These are phyloP conservation scores for Xylaria nigripes DNA, from an alignment of 495 filamentous ascomycete species.

Conservation along the genomic window DNA sequence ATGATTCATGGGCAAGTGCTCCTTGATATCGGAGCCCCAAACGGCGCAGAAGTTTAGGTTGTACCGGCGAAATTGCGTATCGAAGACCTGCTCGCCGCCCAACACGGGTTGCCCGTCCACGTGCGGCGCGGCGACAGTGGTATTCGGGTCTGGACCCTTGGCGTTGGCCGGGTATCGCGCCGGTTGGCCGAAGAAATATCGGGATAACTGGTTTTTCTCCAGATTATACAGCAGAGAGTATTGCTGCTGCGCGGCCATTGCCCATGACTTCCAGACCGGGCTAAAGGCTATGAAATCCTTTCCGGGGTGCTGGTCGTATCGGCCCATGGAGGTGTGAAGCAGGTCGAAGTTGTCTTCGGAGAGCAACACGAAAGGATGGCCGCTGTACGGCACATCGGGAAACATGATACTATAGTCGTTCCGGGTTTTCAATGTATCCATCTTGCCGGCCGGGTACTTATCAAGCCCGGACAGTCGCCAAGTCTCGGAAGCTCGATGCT, in stretches of 20 bases:
- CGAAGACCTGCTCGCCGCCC: constrained; percentile 36
- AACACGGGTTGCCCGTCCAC: neutral
- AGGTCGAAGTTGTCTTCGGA: constrained; percentile 31
- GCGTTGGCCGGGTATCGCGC: constrained; percentile 13
- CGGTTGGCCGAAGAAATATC: constrained; percentile 41
- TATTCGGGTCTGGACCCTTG: constrained; percentile 14
- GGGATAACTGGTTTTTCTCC: constrained; percentile 36
- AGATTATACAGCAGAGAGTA: constrained; percentile 49
- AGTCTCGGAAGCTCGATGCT: constrained; percentile 15
- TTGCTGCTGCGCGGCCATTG: constrained; percentile 46
- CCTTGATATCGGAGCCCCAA: constrained; percentile 36
- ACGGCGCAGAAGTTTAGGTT: constrained; percentile 44
- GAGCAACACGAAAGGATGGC: constrained; percentile 40
- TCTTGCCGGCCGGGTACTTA: constrained; percentile 15
- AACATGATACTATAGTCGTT: constrained; percentile 21
- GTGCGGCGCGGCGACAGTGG: constrained; percentile 10
- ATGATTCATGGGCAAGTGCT: constrained; percentile 24
- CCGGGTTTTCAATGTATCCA: constrained; percentile 2
- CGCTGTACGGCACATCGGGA: constrained; percentile 25
- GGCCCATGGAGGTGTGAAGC: constrained; percentile 36
- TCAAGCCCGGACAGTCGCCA: constrained; percentile 22
- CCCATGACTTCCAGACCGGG: constrained; percentile 39
- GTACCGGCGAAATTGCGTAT: constrained; percentile 36
- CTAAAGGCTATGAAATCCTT: constrained; percentile 21
- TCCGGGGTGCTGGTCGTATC: constrained; percentile 23